phyloP scores from a whole-genome alignment of 2,329 filamentous ascomycete genomes.

The Fusarium xylarioides region DNA sequence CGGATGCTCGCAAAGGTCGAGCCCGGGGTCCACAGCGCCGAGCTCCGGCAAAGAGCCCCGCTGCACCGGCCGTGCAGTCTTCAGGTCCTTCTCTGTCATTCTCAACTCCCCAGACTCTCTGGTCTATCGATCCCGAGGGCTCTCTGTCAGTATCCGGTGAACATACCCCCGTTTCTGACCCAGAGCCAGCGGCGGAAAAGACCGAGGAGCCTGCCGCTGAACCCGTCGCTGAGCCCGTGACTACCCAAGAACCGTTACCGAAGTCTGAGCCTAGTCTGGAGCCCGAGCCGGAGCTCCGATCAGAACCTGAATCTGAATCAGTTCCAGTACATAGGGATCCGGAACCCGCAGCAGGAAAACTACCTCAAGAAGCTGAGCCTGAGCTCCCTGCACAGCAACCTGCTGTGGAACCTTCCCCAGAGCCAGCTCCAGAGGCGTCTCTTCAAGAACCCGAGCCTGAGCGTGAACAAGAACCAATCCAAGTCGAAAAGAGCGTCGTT shows the following conservation, averaged over 20 bases:
- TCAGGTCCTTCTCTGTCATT: slow-evolving; percentile 56
- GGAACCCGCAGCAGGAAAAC: slow-evolving; percentile 18
- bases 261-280: slow-evolving; percentile 13
- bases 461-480: slow-evolving; percentile 1
- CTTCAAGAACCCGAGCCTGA: neutral
- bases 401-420: slow-evolving; percentile 23
- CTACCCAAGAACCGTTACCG: slow-evolving; percentile 3
- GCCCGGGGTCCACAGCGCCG: slow-evolving; percentile 87
- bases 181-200: slow-evolving; percentile 14
- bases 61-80: slow-evolving; percentile 48
- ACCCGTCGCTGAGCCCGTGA: neutral
- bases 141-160: slow-evolving; percentile 46
- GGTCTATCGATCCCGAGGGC: slow-evolving; percentile 62
- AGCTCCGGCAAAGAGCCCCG: slow-evolving; percentile 65
- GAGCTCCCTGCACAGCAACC: slow-evolving; percentile 17
- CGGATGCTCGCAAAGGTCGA: slow-evolving; percentile 88
- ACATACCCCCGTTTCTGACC: slow-evolving; percentile 17
- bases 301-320: slow-evolving; percentile 25
- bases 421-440: neutral
- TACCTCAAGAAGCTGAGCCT: slow-evolving; percentile 22
- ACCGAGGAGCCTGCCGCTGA: neutral
- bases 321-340: slow-evolving; percentile 17
- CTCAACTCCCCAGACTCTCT: slow-evolving; percentile 58
- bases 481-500: slow-evolving; percentile 49
- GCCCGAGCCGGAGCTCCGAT: slow-evolving; percentile 16